Percentiles rank a stretch among this genome's conserved stretches.
Evolutionary conservation across 2,329 filamentous ascomycete genomes (phyloP).

Genomic region (Didymella pomorum): DNA sequence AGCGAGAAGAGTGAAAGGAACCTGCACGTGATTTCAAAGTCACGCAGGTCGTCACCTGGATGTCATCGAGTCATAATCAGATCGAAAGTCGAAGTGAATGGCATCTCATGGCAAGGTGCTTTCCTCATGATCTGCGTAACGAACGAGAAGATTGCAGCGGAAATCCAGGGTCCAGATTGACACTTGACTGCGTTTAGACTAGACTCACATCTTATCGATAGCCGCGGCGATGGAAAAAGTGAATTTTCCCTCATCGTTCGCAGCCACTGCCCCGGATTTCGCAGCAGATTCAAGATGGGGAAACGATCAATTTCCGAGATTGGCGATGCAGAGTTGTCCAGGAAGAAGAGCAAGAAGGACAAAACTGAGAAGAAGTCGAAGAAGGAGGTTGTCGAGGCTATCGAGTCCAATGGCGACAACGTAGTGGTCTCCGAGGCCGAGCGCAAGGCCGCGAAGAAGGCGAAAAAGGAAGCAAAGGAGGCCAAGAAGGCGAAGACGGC

Average conservation of each 20-base stretch:
- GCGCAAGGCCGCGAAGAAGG: constrained; percentile 54
- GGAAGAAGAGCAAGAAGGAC: constrained; percentile 52
- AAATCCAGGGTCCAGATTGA: constrained; percentile 12
- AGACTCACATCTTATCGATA: constrained; percentile 33
- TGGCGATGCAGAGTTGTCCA: constrained; percentile 40
- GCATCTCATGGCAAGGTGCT: neutral
- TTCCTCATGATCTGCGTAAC: neutral
- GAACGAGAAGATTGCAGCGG: constrained; percentile 9
- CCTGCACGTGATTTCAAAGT: neutral
- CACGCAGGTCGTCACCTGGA: neutral
- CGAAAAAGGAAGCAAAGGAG: constrained; percentile 52
- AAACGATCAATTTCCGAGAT: constrained; percentile 49
- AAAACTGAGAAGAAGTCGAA: constrained; percentile 44
- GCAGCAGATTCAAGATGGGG: constrained; percentile 38
- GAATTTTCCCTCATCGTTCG: constrained; percentile 12
- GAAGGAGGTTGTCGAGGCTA: constrained; percentile 25
- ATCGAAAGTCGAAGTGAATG: neutral
- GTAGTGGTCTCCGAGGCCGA: constrained; percentile 46
- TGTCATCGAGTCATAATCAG: neutral
- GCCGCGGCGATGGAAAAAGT: constrained; percentile 10
- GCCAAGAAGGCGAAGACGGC: constrained; percentile 38
- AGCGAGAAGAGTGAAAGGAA: neutral
- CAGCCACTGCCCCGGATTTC: constrained; percentile 7
- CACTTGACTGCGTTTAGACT: constrained; percentile 2
- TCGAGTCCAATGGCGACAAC: constrained; percentile 32